phyloP scores from a whole-genome alignment of 371 early-diverging fungal genomes.

The Mucor sp. region DNA sequence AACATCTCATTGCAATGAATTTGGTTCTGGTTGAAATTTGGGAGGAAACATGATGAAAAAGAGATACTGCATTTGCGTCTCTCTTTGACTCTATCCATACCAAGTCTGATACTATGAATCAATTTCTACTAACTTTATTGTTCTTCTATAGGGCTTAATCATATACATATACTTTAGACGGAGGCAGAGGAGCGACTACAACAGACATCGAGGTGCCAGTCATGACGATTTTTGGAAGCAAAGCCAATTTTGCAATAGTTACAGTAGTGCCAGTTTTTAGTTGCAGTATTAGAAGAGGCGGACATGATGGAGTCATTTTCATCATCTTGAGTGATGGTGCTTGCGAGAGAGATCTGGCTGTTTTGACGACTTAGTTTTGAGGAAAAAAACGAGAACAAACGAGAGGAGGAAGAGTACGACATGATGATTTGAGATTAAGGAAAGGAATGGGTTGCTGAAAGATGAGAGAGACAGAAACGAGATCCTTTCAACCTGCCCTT shows the following conservation, averaged over 20 bases:
- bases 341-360: neutral
- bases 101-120: neutral
- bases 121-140: neutral
- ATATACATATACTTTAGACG: neutral
- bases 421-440: neutral
- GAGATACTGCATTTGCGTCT: neutral
- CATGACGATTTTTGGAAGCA: slow-evolving; percentile 24
- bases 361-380: neutral
- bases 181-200: neutral
- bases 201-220: slow-evolving; percentile 33
- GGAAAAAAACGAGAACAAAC: neutral
- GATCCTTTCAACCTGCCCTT: neutral
- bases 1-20: neutral
- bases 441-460: slow-evolving; percentile 3
- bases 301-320: neutral
- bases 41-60: neutral
- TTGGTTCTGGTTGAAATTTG: slow-evolving; percentile 2
- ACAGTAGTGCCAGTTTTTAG: slow-evolving; percentile 28
- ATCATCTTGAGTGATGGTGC: neutral
- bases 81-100: neutral
- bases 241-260: slow-evolving; percentile 30
- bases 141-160: neutral
- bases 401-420: neutral
- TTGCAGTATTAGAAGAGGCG: neutral
- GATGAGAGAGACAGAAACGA: neutral